A percentile compares a stretch with the other conserved stretches of the same genome.
These are phyloP conservation scores for Venturia aucupariae DNA, from an alignment of 2,329 filamentous ascomycete genomes.

Conservation along the genomic window DNA sequence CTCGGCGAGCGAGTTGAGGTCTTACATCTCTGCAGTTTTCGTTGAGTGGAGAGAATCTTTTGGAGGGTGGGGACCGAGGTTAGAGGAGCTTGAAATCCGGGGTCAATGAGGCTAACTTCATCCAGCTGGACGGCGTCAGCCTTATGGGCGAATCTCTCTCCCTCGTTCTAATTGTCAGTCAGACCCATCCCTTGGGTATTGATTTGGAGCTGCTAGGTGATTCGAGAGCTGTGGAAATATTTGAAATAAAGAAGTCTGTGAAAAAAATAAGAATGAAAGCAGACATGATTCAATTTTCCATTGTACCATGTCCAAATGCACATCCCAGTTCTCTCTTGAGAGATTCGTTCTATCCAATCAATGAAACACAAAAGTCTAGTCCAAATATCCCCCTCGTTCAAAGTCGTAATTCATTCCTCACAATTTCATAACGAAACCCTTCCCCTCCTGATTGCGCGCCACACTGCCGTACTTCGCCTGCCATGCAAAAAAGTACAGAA, in stretches of 20 bases:
- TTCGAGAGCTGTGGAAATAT: not conserved
- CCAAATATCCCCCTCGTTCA: not conserved
- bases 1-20: not conserved
- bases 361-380: not conserved
- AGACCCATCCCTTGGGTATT: not conserved
- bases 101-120: not conserved
- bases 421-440: not conserved
- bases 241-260: too few relatives aligned
- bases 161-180: not conserved
- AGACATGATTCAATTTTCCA: not conserved
- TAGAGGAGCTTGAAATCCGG: not conserved
- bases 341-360: not conserved
- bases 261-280: not conserved
- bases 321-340: not conserved
- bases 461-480: constrained; percentile 78
- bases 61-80: not conserved
- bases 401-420: not conserved
- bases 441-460: not conserved
- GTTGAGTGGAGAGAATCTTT: not conserved
- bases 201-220: not conserved
- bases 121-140: not conserved
- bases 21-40: not conserved
- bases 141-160: not conserved
- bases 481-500: constrained; percentile 98
- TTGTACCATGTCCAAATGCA: not conserved